Evolutionary conservation across 2,329 filamentous ascomycete species (phyloP), one percentile per base, ranked within the genome.

Genomic region (Colletotrichum spinosum): DNA sequence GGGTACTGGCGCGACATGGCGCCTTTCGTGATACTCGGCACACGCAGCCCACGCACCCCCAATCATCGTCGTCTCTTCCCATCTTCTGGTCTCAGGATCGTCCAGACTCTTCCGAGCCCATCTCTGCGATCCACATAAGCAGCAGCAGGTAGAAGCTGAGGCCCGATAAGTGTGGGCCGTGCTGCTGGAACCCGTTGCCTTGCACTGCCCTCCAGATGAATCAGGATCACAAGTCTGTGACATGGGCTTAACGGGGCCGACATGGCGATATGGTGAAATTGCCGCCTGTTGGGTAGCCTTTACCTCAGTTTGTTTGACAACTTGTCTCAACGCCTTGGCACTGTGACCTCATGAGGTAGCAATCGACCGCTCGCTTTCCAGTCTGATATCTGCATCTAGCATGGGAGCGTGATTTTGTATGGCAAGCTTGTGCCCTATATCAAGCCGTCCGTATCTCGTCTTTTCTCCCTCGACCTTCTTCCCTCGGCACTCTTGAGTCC

Each of bases 291-390:
- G 42, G 62, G 54, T 53, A 44, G 58, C 34, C 41, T 63, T 66
- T 59, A 49, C 53, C 53, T 63, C 49, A 39, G 38, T 57, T 54
- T 49, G 63, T 57, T 54, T 66, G 63, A 66, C 58, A 63, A 63
- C n/a, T 48, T 13, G 63, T 63, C 58, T 66, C 63, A 57, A 63
- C 63, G 62, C 58, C 63, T 66, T 63, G 63, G 63, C 63, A 57
- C 48, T 54, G 52, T 57, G 58, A 63, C 48, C 42, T 57, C 52
- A 57, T 48, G 35, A 25, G 25, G 48, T 53, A 34, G 48, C 33
- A 66, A 25, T 13, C 33, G 49, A 53, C 35, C 34, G 41, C 63
- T 56, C 44, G 58, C 59, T 45, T 37, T 42, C 25, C 25, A 35
- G 62, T 38, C 63, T 58, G 48, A 39, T 56, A 38, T 25, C 25